Evolutionary conservation across 495 filamentous ascomycete species (phyloP).

Genomic region (Barbatosphaeria neglecta): DNA sequence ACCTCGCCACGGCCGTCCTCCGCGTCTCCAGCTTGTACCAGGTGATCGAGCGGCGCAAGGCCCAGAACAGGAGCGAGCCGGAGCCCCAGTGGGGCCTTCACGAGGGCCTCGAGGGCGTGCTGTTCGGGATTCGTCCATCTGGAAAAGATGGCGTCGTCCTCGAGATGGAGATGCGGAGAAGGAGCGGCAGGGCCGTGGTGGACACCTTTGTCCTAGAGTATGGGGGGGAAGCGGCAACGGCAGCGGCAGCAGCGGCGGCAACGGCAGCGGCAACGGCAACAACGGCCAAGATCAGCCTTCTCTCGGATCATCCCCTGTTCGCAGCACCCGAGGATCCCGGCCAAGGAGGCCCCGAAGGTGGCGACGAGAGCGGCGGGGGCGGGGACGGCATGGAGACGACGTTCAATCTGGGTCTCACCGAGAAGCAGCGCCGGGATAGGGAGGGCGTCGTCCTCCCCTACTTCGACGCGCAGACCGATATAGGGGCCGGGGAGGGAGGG

Average conservation of each 20-base stretch:
- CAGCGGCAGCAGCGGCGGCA: constrained; percentile 17
- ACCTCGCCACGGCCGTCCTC: constrained; percentile 41
- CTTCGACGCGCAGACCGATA: constrained; percentile 80
- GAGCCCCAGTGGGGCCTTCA: constrained; percentile 66
- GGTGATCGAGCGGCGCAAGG: constrained; percentile 51
- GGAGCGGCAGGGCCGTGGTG: constrained; percentile 62
- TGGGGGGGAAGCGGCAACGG: constrained; percentile 3
- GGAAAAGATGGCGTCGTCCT: constrained; percentile 51
- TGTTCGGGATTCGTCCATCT: constrained; percentile 44
- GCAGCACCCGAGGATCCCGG: constrained; percentile 28
- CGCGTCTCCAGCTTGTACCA: constrained; percentile 50
- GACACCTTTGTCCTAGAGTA: constrained; percentile 69
- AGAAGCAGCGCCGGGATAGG: constrained; percentile 70
- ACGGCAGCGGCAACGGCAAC: constrained; percentile 18
- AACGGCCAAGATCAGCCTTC: constrained; percentile 43
- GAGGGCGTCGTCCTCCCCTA: constrained; percentile 89
- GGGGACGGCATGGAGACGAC: constrained; percentile 48
- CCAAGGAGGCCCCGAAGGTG: constrained; percentile 13
- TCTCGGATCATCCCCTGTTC: constrained; percentile 70
- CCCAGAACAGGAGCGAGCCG: constrained; percentile 54
- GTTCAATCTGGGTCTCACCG: constrained; percentile 81
- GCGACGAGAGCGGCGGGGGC: constrained; percentile 41
- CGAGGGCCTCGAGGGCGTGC: constrained; percentile 62
- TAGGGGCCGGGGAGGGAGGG: constrained; percentile 68
- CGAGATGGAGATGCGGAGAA: constrained; percentile 73